These are phyloP conservation scores for Lactarius sp. DNA, from an alignment of 768 basidiomycete genomes.

Conservation along the genomic window DNA sequence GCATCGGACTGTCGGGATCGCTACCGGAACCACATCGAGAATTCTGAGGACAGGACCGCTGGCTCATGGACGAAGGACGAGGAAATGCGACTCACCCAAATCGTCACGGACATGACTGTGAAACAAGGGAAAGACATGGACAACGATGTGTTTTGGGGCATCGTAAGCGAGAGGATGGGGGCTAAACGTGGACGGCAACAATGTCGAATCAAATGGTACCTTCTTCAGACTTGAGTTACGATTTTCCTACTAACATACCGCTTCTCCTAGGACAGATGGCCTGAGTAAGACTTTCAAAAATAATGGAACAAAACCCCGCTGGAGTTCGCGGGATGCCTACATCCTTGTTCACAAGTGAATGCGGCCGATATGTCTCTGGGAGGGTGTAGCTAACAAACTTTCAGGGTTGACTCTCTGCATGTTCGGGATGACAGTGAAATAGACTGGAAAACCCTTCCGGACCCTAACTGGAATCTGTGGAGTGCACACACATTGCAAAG, in stretches of 20 bases:
- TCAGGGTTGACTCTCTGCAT: constrained; percentile 66
- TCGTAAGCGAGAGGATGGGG: constrained; percentile 73
- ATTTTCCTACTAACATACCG: not conserved
- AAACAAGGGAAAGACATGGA: constrained; percentile 68
- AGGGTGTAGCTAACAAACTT: constrained; percentile 6
- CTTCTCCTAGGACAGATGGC: constrained; percentile 60
- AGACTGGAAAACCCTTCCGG: constrained; percentile 74
- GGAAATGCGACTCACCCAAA: constrained; percentile 65
- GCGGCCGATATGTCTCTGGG: not conserved
- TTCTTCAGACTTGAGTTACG: not conserved
- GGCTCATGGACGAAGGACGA: constrained; percentile 77
- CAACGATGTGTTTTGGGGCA: constrained; percentile 79
- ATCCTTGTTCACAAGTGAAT: constrained; percentile 78
- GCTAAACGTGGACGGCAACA: constrained; percentile 73
- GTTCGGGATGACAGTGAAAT: constrained; percentile 80
- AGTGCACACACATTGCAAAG: constrained; percentile 76
- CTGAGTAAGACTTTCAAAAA: constrained; percentile 69
- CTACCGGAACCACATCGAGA: constrained; percentile 76
- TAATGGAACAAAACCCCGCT: constrained; percentile 63
- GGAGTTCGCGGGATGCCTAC: constrained; percentile 71
- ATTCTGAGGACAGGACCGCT: constrained; percentile 56
- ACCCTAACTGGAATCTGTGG: constrained; percentile 78
- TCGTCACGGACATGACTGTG: constrained; percentile 71
- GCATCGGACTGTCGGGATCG: constrained; percentile 80
- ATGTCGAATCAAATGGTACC: constrained; percentile 82